Percentiles rank a stretch among this genome's conserved stretches.
phyloP scores from a whole-genome alignment of 805 yeast species.

The Lachancea cidri region DNA sequence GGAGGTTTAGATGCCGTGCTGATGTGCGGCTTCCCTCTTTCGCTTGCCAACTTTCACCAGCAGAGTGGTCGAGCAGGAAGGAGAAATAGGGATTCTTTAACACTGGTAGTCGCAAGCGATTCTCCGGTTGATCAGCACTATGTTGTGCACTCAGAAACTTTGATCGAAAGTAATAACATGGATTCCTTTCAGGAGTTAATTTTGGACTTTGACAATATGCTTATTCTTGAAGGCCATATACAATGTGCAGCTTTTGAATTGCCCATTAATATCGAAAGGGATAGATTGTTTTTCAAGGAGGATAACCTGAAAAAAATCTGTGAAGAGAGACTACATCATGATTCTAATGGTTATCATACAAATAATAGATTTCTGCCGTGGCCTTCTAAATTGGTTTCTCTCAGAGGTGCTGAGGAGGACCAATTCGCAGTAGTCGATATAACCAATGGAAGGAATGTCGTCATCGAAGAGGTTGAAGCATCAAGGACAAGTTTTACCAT shows the following conservation, averaged over 20 bases:
- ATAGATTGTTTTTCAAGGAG: slow-evolving; percentile 48
- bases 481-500: slow-evolving; percentile 84
- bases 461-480: slow-evolving; percentile 86
- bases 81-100: slow-evolving; percentile 76
- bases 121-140: slow-evolving; percentile 85
- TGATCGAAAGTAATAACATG: slow-evolving; percentile 37
- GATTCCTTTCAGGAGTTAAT: slow-evolving; percentile 56
- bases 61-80: slow-evolving; percentile 98
- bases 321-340: slow-evolving; percentile 36
- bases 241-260: slow-evolving; percentile 93
- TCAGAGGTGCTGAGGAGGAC: slow-evolving; percentile 80
- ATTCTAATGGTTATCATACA: slow-evolving; percentile 48
- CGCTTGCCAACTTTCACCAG: slow-evolving; percentile 84
- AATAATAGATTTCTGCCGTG: slow-evolving; percentile 64
- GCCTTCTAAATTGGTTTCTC: slow-evolving; percentile 71
- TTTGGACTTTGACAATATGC: slow-evolving; percentile 53
- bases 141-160: slow-evolving; percentile 44
- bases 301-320: slow-evolving; percentile 33
- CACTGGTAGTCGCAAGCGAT: slow-evolving; percentile 75
- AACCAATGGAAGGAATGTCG: slow-evolving; percentile 67
- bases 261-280: slow-evolving; percentile 55
- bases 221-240: slow-evolving; percentile 73
- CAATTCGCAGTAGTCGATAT: slow-evolving; percentile 86
- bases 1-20: slow-evolving; percentile 89
- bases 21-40: slow-evolving; percentile 87